Conservation (phyloP, 1,284 basidiomycete species). For the Fomitopsis palustris region DNA sequence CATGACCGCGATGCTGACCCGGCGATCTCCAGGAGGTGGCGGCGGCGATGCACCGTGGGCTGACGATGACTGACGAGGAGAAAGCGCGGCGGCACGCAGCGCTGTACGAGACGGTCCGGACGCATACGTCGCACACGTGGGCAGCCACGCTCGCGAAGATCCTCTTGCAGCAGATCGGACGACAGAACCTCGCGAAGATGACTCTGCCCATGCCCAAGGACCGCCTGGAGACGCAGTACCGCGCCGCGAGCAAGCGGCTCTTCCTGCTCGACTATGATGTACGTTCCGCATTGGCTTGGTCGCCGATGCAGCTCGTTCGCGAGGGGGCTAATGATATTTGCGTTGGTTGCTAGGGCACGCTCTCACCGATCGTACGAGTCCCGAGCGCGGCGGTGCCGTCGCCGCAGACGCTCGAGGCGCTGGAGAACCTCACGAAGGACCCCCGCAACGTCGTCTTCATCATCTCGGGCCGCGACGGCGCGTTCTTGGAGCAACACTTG, state of each 20-base stretch:
- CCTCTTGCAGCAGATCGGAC: constrained; percentile 80
- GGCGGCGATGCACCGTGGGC: constrained; percentile 88
- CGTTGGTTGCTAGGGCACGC: constrained; percentile 65
- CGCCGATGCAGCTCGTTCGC: constrained; percentile 5
- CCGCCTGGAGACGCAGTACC: constrained; percentile 65
- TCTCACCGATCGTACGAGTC: constrained; percentile 95
- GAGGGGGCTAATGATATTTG: neutral
- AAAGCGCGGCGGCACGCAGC: constrained; percentile 75
- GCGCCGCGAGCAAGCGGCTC: constrained; percentile 75
- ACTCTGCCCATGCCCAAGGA: constrained; percentile 82
- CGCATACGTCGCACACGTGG: constrained; percentile 96
- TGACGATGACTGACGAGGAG: constrained; percentile 79
- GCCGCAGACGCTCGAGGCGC: constrained; percentile 69
- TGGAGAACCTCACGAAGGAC: constrained; percentile 73
- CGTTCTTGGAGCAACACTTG: constrained; percentile 89
- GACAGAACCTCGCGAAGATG: constrained; percentile 79
- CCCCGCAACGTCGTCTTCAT: constrained; percentile 92
- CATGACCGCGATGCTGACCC: constrained; percentile 8
- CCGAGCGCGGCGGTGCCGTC: constrained; percentile 89
- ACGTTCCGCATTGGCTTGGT: constrained; percentile 29
- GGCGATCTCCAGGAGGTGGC: constrained; percentile 70
- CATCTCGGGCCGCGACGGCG: constrained; percentile 95
- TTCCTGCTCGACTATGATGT: constrained; percentile 97
- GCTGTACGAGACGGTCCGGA: constrained; percentile 85
- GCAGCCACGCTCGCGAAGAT: constrained; percentile 88